Conservation (phyloP, 192 early-diverging fungal genomes). For the Backusella sp. region DNA sequence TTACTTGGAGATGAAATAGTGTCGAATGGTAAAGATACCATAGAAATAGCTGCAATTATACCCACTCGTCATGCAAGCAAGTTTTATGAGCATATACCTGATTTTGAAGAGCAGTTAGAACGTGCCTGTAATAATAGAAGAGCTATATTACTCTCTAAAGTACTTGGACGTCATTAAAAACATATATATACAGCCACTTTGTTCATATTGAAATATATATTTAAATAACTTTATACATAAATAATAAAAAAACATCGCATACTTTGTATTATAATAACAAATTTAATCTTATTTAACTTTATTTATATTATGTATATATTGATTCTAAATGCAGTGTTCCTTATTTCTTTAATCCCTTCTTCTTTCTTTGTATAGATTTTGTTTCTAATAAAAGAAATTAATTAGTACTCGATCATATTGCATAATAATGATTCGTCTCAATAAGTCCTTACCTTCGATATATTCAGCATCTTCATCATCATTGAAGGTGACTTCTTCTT, state of each 20-base stretch:
- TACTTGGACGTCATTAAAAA: neutral
- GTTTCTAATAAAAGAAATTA: slow-evolving; percentile 6
- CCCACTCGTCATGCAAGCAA: slow-evolving; percentile 13
- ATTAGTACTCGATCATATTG: neutral
- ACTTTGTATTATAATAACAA: slow-evolving; percentile 5
- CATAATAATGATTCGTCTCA: neutral
- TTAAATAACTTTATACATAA: neutral
- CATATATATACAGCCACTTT: neutral
- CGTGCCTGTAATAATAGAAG: neutral
- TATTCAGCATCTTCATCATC: slow-evolving; percentile 60
- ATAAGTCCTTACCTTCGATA: slow-evolving; percentile 41
- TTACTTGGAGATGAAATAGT: neutral
- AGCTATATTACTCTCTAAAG: slow-evolving; percentile 6
- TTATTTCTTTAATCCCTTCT: slow-evolving; percentile 18
- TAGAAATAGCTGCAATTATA: neutral
- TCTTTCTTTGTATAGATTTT: slow-evolving; percentile 13
- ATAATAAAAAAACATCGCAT: neutral
- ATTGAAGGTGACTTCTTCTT: slow-evolving; percentile 48
- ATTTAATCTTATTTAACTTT: slow-evolving; percentile 3
- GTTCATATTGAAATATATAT: neutral
- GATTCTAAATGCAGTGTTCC: neutral
- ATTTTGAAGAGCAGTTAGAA: slow-evolving; percentile 7
- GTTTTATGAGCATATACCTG: slow-evolving; percentile 11
- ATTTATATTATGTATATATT: slow-evolving; percentile 2
- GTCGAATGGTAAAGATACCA: neutral